Conservation (phyloP, 2,329 filamentous ascomycete species). For the Nakataea oryzae region DNA sequence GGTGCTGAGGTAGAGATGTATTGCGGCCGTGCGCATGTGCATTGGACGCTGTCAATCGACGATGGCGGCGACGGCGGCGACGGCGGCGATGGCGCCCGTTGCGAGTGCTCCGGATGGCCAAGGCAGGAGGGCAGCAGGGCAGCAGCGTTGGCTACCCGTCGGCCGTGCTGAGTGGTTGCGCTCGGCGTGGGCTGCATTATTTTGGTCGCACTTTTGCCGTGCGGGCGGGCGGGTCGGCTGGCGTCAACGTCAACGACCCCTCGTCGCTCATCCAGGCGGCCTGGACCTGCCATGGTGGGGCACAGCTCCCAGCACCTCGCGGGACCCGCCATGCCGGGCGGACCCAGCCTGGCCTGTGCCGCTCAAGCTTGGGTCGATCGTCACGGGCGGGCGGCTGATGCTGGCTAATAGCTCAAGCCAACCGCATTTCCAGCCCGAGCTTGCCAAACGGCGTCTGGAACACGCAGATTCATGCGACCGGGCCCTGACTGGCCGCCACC, state of each 20-base stretch:
- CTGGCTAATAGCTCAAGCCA: not conserved
- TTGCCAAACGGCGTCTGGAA: slow-evolving; percentile 1
- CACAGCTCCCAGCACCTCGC: not conserved
- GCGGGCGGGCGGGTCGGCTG: no score
- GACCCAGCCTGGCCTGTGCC: no score
- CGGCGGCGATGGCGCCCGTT: not conserved
- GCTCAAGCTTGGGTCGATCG: no score
- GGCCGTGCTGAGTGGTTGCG: not conserved
- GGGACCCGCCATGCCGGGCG: no score
- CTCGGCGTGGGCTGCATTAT: not conserved
- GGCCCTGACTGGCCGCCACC: not conserved
- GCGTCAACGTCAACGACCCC: no score
- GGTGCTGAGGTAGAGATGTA: not conserved
- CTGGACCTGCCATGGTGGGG: not conserved
- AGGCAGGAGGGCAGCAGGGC: not conserved
- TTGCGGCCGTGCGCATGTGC: not conserved
- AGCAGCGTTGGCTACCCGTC: no score
- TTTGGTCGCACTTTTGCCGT: not conserved
- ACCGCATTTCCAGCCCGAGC: not conserved
- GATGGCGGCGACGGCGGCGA: not conserved
- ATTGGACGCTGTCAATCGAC: not conserved
- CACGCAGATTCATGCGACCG: slow-evolving; percentile 3
- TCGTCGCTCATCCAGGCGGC: not conserved
- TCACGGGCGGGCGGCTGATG: no score
- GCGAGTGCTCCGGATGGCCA: not conserved